Percentiles rank a stretch among this genome's conserved stretches.
Conservation (phyloP, 2,329 filamentous ascomycete genomes). For the Pestalotiopsis sp. region DNA sequence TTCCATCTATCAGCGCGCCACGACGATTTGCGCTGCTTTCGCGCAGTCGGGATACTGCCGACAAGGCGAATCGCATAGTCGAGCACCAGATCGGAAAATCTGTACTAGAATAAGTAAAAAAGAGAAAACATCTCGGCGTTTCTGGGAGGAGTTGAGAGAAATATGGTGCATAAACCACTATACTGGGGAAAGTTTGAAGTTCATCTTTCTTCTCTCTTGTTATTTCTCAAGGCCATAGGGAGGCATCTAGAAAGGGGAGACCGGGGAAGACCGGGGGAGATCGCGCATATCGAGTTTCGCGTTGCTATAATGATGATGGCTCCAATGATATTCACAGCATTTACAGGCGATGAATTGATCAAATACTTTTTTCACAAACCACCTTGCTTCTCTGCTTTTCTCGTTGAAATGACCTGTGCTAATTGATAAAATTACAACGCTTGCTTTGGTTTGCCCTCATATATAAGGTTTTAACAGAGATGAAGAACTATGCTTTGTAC, state of each 20-base stretch:
- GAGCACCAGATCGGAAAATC: not conserved
- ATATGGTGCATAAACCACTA: not conserved
- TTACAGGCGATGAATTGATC: not conserved
- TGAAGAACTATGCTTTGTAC: slow-evolving; percentile 72
- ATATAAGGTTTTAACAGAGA: not conserved
- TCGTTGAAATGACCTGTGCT: not conserved
- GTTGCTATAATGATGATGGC: not conserved
- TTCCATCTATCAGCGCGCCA: no score
- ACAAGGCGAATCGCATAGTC: not conserved
- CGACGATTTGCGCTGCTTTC: not conserved
- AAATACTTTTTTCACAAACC: not conserved
- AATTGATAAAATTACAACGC: not conserved
- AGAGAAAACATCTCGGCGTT: not conserved
- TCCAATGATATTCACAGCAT: not conserved
- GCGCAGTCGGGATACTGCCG: not conserved
- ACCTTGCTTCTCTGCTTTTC: not conserved
- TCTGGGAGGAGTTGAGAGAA: not conserved
- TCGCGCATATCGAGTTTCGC: not conserved
- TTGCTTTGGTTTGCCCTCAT: not conserved
- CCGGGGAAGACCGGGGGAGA: not conserved
- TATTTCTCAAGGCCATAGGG: not conserved
- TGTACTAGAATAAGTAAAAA: not conserved
- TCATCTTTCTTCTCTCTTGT: not conserved
- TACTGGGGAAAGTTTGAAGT: not conserved
- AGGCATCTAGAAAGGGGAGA: not conserved